Percentiles rank a stretch among this genome's conserved stretches.
Conservation (phyloP, 1,284 basidiomycete genomes). For the Amylostereum areolatum region DNA sequence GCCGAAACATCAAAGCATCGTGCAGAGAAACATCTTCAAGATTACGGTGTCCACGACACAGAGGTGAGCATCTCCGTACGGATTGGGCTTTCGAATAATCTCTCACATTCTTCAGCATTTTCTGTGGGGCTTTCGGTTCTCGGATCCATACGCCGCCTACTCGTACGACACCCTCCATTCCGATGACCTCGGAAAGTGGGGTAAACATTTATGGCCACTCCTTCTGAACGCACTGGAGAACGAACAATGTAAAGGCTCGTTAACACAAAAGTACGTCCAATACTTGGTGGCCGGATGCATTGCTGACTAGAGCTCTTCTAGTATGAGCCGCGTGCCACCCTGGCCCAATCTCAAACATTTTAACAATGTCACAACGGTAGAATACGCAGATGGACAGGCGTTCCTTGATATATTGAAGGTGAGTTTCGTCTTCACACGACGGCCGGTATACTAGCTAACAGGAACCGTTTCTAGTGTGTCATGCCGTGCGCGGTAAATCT, state of each 20-base stretch:
- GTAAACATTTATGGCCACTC: conserved; percentile 15
- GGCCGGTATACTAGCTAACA: not conserved
- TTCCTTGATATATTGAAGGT: not conserved
- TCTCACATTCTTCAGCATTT: conserved; percentile 9
- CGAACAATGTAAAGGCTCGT: conserved; percentile 3
- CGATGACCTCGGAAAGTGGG: conserved; percentile 16
- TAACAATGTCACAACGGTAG: not conserved
- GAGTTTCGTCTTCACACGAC: not conserved
- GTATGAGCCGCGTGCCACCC: conserved; percentile 13
- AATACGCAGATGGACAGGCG: conserved; percentile 4
- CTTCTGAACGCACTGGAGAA: conserved; percentile 8
- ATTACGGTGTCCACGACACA: not conserved
- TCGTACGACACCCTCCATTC: conserved; percentile 18
- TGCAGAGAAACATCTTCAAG: conserved; percentile 12
- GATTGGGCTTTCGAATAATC: no score
- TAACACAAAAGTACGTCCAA: not conserved
- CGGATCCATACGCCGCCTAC: conserved; percentile 11
- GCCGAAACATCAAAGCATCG: no score
- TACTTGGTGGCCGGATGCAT: not conserved
- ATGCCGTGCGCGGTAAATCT: conserved; percentile 19
- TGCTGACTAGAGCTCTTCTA: conserved; percentile 1
- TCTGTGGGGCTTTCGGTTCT: conserved; percentile 13
- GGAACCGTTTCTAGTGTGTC: not conserved
- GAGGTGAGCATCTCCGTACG: conserved; percentile 8
- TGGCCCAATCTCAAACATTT: conserved; percentile 14